Conservation (phyloP, 352 stramenopile species). For the Peronospora farinosa region DNA sequence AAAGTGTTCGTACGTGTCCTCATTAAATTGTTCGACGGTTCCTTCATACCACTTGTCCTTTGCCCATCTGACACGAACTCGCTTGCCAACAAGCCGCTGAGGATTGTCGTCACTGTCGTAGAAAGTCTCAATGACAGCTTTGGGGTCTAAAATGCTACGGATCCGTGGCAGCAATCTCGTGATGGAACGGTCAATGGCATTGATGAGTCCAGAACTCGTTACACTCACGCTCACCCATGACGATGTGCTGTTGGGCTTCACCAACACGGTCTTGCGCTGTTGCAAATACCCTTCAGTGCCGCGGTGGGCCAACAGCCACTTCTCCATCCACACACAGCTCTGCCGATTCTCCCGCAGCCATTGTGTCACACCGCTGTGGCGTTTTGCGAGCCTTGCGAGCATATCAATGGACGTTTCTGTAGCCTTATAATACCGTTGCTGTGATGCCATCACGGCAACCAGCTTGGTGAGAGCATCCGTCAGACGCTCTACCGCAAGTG, state of each 20-base stretch:
- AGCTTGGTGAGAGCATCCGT: slow-evolving; percentile 65
- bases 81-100: slow-evolving; percentile 70
- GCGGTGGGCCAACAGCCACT: slow-evolving; percentile 69
- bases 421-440: slow-evolving; percentile 84
- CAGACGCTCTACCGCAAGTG: slow-evolving; percentile 51
- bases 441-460: slow-evolving; percentile 71
- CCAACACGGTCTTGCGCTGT: slow-evolving; percentile 65
- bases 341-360: slow-evolving; percentile 65
- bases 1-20: slow-evolving; percentile 74
- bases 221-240: slow-evolving; percentile 69
- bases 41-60: slow-evolving; percentile 88
- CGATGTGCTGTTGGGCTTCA: slow-evolving; percentile 82
- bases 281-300: slow-evolving; percentile 62
- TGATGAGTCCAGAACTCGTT: slow-evolving; percentile 46
- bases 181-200: slow-evolving; percentile 56
- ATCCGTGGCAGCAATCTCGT: slow-evolving; percentile 55
- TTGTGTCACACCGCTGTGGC: slow-evolving; percentile 46
- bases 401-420: slow-evolving; percentile 84
- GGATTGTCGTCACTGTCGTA: slow-evolving; percentile 88
- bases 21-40: slow-evolving; percentile 67
- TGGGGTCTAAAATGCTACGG: slow-evolving; percentile 40
- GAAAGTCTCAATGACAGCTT: slow-evolving; percentile 53
- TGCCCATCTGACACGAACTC: slow-evolving; percentile 83
- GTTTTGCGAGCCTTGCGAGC: slow-evolving; percentile 75
- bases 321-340: slow-evolving; percentile 77